Evolutionary conservation across 352 stramenopile genomes (phyloP).

Genomic region (Globisporangium ultimum): DNA sequence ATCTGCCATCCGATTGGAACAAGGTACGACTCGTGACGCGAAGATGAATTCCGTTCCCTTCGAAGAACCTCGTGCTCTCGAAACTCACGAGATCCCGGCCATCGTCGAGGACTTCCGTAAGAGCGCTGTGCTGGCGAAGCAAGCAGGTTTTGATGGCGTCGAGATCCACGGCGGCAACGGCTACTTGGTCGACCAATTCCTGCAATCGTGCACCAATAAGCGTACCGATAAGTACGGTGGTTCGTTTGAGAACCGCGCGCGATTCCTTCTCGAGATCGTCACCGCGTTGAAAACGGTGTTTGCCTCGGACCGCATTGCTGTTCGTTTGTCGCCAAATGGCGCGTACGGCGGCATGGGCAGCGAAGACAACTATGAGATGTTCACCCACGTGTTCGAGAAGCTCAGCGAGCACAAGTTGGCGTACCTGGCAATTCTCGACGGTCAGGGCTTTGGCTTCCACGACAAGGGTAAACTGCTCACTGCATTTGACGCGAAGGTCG

Average conservation of each 20-base stretch:
- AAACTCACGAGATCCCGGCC: neutral
- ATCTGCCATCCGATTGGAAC: constrained; percentile 28
- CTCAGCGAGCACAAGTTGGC: constrained; percentile 19
- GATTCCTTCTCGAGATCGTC: constrained; percentile 52
- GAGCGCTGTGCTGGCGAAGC: constrained; percentile 1
- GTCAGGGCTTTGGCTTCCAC: constrained; percentile 1
- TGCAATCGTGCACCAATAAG: constrained; percentile 55
- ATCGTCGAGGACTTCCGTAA: constrained; percentile 1
- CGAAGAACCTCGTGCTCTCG: constrained; percentile 2
- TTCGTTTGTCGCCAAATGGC: constrained; percentile 15
- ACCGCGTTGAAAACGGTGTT: constrained; percentile 22
- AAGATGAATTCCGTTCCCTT: neutral
- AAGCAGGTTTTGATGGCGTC: constrained; percentile 62
- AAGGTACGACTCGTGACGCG: neutral
- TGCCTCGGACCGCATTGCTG: constrained; percentile 10
- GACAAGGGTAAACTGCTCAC: constrained; percentile 6
- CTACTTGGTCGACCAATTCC: constrained; percentile 86
- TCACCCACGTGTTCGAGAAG: constrained; percentile 11
- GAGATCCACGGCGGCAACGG: constrained; percentile 84
- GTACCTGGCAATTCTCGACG: constrained; percentile 15
- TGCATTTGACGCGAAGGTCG: constrained; percentile 4
- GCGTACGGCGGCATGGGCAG: constrained; percentile 16
- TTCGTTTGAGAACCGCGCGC: constrained; percentile 54
- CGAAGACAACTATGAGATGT: constrained; percentile 19
- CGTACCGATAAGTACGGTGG: constrained; percentile 76